Percentiles rank a stretch among this genome's conserved stretches.
Evolutionary conservation across 2,329 filamentous ascomycete genomes (phyloP).

Genomic region (Leptoxyphium fumago): DNA sequence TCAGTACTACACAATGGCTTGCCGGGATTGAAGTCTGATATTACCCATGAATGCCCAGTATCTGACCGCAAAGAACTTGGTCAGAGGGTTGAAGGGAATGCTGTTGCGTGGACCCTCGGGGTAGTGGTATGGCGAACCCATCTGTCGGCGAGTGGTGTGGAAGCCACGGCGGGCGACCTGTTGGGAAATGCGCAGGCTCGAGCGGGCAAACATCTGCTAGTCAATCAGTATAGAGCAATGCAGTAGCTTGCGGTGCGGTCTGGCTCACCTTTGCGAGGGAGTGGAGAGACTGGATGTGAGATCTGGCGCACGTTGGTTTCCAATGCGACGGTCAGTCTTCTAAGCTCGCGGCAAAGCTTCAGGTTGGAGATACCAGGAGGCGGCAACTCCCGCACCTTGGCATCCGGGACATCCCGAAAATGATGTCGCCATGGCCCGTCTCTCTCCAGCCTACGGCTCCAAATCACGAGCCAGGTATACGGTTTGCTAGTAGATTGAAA

Average conservation of each 20-base stretch:
- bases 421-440: no score
- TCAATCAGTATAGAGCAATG: no score
- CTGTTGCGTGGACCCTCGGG: constrained; percentile 89
- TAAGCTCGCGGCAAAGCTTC: neutral
- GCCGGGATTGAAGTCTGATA: neutral
- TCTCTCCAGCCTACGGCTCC: no score
- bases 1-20: constrained; percentile 20
- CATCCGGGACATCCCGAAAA: no score
- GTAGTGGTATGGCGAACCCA: constrained; percentile 94
- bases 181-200: constrained; percentile 45
- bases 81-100: constrained; percentile 92
- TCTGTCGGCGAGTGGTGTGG: constrained; percentile 73
- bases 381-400: no score
- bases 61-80: constrained; percentile 65
- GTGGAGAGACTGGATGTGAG: neutral
- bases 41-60: constrained; percentile 71
- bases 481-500: no score
- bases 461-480: no score
- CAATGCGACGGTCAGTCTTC: no score
- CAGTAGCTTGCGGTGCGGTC: no score
- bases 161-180: constrained; percentile 74
- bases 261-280: constrained; percentile 1
- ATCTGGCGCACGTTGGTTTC: neutral
- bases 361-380: no score
- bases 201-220: constrained; percentile 17